Percentiles rank a stretch among this genome's conserved stretches.
phyloP scores from a whole-genome alignment of 768 basidiomycete species.

The Termitomyces sp. region DNA sequence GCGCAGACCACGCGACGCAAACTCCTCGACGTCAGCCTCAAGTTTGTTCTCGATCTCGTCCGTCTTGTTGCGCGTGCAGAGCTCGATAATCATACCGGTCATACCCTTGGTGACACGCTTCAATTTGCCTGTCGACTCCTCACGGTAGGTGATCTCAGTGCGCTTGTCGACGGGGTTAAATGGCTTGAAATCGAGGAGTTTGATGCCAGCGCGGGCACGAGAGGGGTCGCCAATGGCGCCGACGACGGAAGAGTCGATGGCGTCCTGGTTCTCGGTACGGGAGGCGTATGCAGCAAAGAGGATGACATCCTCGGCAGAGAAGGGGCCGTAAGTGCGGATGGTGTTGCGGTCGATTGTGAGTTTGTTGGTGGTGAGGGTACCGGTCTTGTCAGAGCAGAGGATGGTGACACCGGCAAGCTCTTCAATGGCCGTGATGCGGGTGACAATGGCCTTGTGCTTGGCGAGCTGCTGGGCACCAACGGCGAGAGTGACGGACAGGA shows the following conservation, averaged over 20 bases:
- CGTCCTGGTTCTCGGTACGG: conserved; percentile 98
- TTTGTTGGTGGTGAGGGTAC: conserved; percentile 98
- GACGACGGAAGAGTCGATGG: conserved; percentile 88
- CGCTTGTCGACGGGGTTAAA: conserved; percentile 99
- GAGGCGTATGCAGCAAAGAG: conserved; percentile 94
- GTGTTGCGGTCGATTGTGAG: conserved; percentile 94
- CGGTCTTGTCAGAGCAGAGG: conserved; percentile 98
- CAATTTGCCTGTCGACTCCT: conserved; percentile 89
- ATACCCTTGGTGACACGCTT: conserved; percentile 99
- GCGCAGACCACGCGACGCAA: conserved; percentile 92
- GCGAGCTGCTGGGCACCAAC: conserved; percentile 99
- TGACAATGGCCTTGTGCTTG: conserved; percentile 99
- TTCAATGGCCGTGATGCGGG: conserved; percentile 98
- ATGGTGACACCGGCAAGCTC: conserved; percentile 98
- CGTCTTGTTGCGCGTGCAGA: conserved; percentile 97
- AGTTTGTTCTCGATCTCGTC: conserved; percentile 86
- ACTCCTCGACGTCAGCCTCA: conserved; percentile 95
- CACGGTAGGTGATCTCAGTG: conserved; percentile 96
- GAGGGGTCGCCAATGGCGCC: conserved; percentile 64
- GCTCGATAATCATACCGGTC: conserved; percentile 98
- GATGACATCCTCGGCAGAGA: conserved; percentile 86
- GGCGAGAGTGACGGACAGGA: conserved; percentile 95
- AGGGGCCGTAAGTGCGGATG: conserved; percentile 85
- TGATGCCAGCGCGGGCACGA: conserved; percentile 87
- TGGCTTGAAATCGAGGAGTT: conserved; percentile 97